A percentile compares a stretch with the other conserved stretches of the same genome.
Evolutionary conservation across 768 basidiomycete genomes (phyloP).

Genomic region (Tulasnella calospora): DNA sequence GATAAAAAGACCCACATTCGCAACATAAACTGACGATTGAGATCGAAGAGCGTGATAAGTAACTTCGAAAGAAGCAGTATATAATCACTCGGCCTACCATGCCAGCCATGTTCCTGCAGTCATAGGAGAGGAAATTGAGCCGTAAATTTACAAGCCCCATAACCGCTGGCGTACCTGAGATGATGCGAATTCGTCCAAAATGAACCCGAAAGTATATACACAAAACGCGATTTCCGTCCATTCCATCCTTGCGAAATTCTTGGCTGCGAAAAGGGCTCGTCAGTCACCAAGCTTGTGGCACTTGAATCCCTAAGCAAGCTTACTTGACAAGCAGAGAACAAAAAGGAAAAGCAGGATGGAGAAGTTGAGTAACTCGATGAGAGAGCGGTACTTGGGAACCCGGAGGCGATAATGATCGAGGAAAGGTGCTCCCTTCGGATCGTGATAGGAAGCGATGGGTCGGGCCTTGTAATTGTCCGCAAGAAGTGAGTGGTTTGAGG

Average conservation of each 20-base stretch:
- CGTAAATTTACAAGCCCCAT: neutral
- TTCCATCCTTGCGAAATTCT: constrained; percentile 49
- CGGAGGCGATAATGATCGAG: constrained; percentile 86
- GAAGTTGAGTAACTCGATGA: constrained; percentile 77
- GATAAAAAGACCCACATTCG: constrained; percentile 51
- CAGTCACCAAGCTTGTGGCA: neutral
- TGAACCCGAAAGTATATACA: constrained; percentile 69
- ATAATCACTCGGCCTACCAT: constrained; percentile 49
- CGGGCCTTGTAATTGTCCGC: constrained; percentile 85
- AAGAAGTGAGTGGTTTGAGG: constrained; percentile 64
- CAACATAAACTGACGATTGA: constrained; percentile 60
- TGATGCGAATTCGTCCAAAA: constrained; percentile 82
- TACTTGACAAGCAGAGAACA: constrained; percentile 69
- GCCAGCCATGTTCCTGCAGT: constrained; percentile 72
- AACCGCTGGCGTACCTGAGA: constrained; percentile 41
- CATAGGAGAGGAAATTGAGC: neutral
- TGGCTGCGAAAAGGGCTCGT: constrained; percentile 42
- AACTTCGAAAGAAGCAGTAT: neutral
- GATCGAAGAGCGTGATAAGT: neutral
- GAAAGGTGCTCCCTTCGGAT: constrained; percentile 60
- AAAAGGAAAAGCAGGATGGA: constrained; percentile 62
- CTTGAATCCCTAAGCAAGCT: constrained; percentile 33
- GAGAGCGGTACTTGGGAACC: constrained; percentile 73
- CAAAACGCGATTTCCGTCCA: constrained; percentile 69
- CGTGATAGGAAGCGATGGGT: constrained; percentile 62